Evolutionary conservation across 2,329 filamentous ascomycete genomes (phyloP).

Genomic region (Mariannaea elegans): DNA sequence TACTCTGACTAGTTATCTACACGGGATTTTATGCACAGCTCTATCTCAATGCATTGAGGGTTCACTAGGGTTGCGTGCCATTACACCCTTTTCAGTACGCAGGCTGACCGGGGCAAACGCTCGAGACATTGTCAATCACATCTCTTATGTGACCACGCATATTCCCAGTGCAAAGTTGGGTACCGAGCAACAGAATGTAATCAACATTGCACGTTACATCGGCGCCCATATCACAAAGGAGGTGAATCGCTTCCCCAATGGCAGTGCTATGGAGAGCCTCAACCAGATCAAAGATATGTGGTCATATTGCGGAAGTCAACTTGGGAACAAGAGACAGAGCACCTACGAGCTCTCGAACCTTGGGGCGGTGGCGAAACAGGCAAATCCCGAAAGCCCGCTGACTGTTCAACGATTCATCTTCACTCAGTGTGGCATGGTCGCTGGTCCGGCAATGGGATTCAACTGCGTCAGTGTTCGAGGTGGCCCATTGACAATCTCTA

Average conservation of each 20-base stretch:
- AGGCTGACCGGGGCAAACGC: background rate
- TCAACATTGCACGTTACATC: constrained; percentile 1
- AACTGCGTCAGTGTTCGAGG: constrained; percentile 20
- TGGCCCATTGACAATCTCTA: constrained; percentile 1
- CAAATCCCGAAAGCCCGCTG: too few species aligned
- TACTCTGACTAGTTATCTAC: constrained; percentile 15
- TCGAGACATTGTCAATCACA: constrained; percentile 16
- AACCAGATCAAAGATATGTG: background rate
- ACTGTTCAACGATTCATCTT: constrained; percentile 2
- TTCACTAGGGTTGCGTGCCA: background rate
- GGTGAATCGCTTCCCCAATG: constrained; percentile 16
- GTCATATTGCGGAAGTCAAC: background rate
- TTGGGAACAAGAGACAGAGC: background rate
- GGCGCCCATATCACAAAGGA: constrained; percentile 1
- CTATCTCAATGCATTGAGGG: fast-evolving
- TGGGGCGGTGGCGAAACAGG: background rate
- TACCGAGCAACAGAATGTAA: background rate
- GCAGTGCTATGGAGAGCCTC: background rate
- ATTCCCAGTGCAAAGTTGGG: background rate
- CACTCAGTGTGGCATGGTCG: constrained; percentile 17
- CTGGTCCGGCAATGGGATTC: constrained; percentile 19
- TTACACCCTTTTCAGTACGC: constrained; percentile 20
- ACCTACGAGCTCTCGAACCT: constrained; percentile 30
- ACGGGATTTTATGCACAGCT: constrained; percentile 6
- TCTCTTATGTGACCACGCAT: constrained; percentile 13